A percentile compares a stretch with the other conserved stretches of the same genome.
Evolutionary conservation across 1,284 basidiomycete genomes (phyloP).

Genomic region (Austroboletus rostrupii): DNA sequence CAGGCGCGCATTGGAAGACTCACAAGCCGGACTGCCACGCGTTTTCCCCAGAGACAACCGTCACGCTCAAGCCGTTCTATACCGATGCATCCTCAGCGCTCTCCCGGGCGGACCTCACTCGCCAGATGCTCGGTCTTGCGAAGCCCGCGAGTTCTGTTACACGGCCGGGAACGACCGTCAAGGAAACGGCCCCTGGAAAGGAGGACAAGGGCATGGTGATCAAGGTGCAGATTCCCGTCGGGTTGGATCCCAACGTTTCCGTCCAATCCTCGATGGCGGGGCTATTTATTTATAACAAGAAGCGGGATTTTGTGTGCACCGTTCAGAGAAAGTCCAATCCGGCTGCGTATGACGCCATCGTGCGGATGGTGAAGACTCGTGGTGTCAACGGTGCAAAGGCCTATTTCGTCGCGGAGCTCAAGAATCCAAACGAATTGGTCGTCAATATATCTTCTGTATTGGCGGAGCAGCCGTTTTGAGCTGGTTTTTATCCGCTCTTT

Average conservation of each 20-base stretch:
- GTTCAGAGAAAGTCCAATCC: conserved; percentile 34
- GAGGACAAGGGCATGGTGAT: conserved; percentile 44
- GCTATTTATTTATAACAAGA: conserved; percentile 49
- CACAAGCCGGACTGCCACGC: conserved; percentile 48
- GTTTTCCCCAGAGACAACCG: conserved; percentile 39
- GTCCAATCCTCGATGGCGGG: conserved; percentile 15
- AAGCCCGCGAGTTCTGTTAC: background rate
- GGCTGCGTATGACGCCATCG: conserved; percentile 38
- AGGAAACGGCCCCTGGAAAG: background rate
- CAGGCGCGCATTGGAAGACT: conserved; percentile 43
- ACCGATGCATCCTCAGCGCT: conserved; percentile 19
- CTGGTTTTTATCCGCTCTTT: background rate
- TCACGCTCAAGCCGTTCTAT: conserved; percentile 47
- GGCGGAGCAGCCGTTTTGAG: conserved; percentile 46
- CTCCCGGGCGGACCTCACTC: conserved; percentile 33
- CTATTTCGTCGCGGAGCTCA: conserved; percentile 53
- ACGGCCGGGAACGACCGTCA: background rate
- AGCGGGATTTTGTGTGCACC: conserved; percentile 46
- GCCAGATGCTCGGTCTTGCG: conserved; percentile 32
- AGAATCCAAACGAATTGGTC: conserved; percentile 41
- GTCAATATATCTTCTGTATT: conserved; percentile 48
- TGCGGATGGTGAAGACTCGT: conserved; percentile 34
- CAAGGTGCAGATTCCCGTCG: conserved; percentile 48
- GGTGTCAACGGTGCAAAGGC: conserved; percentile 48
- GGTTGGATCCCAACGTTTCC: conserved; percentile 1